A percentile compares a stretch with the other conserved stretches of the same genome.
phyloP scores from a whole-genome alignment of 257 asterid species.

The Oldenlandia corymbosa region DNA sequence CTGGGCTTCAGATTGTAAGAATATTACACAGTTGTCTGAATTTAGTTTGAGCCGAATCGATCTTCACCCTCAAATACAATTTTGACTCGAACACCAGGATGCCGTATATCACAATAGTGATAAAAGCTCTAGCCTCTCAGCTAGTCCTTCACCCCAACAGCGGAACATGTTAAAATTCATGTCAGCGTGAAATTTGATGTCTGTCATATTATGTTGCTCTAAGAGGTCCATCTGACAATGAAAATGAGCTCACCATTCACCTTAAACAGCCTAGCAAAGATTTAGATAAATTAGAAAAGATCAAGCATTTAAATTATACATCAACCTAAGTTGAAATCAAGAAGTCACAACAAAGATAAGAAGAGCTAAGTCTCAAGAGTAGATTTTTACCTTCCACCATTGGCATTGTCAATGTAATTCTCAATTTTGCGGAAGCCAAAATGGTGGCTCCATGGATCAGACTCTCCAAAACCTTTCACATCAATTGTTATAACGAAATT shows the following conservation, averaged over 20 bases:
- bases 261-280: constrained; percentile 74
- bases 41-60: too few species aligned
- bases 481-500: constrained; percentile 67
- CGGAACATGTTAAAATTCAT: constrained; percentile 99
- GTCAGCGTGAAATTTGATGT: constrained; percentile 92
- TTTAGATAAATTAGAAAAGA: constrained; percentile 1
- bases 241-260: constrained; percentile 87
- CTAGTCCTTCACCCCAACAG: constrained; percentile 97
- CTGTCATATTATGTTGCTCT: constrained; percentile 69
- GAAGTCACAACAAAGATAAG: background rate
- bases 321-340: background rate
- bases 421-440: constrained; percentile 95
- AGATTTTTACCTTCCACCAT: constrained; percentile 82
- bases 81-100: too few species aligned
- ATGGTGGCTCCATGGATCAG: constrained; percentile 79
- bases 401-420: constrained; percentile 56
- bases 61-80: too few species aligned
- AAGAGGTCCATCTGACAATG: constrained; percentile 94
- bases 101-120: constrained; percentile 89
- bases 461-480: constrained; percentile 71
- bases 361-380: background rate
- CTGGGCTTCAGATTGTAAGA: too few species aligned
- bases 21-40: too few species aligned
- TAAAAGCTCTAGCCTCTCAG: constrained; percentile 98
- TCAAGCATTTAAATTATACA: constrained; percentile 2